These are phyloP conservation scores for Salicornia ramosissima DNA, from an alignment of 148 eudicot species.

Conservation along the genomic window DNA sequence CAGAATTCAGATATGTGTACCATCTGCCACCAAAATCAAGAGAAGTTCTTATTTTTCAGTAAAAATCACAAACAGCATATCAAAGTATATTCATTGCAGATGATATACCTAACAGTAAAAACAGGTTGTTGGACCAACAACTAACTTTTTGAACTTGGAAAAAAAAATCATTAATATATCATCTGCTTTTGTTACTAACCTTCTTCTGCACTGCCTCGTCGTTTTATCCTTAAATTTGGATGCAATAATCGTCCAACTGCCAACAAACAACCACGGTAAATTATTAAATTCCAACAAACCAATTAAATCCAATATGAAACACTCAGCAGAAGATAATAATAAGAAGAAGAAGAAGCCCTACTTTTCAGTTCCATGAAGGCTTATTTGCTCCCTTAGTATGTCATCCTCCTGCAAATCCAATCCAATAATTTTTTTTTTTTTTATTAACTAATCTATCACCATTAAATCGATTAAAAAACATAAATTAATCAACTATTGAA, in stretches of 20 bases:
- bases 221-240: conserved; percentile 90
- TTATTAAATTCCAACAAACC: neutral
- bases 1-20: conserved; percentile 91
- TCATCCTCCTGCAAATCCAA: conserved; percentile 79
- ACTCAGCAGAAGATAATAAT: neutral
- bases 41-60: neutral
- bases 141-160: conserved; percentile 4
- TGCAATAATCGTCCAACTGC: conserved; percentile 88
- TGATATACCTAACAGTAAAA: neutral
- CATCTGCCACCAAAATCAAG: conserved; percentile 45
- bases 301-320: neutral
- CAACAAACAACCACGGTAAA: conserved; percentile 17
- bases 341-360: conserved; percentile 16
- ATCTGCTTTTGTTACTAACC: conserved; percentile 37
- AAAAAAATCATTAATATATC: conserved; percentile 5
- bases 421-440: neutral
- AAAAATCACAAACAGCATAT: conserved; percentile 6
- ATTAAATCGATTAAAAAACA: neutral
- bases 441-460: neutral
- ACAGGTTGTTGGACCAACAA: conserved; percentile 5
- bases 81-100: conserved; percentile 4
- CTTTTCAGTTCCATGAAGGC: conserved; percentile 82
- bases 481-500: too few species aligned
- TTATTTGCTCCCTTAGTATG: conserved; percentile 78
- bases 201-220: conserved; percentile 92